Base-by-base conservation (phyloP, 768 basidiomycete species). In the Macrocybe gigantea region DNA sequence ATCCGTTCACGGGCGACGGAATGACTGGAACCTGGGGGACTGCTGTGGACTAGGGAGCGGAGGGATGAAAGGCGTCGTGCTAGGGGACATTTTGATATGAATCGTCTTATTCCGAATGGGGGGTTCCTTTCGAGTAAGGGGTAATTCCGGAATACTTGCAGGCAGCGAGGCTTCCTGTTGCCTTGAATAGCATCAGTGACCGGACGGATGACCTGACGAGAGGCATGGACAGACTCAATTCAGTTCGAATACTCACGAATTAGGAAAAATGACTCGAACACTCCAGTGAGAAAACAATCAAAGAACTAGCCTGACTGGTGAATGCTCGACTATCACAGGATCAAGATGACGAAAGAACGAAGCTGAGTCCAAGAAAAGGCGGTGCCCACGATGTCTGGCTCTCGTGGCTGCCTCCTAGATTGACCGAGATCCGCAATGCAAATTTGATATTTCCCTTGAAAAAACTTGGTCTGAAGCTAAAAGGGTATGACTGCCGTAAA, bases 11-110 rank as follows among this genome's bases (percentile, higher is more conserved):
- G 22, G 22, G 22, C 3, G 61, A 40, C 32, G 69, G 71, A 32
- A 70, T 54, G n/a, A 59, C 54, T 3, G 70, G 70, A 32, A 70
- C 67, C 12, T 61, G 65, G 55, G 58, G 38, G 54, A 22, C 31
- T 52, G 46, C 13, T 60, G 63, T 22, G 71, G 71, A 37, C 68
- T 56, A 53, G 61, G 49, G 56, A 73, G 41, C 47, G 72, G 60
- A 51, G 73, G 60, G 36, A 69, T 65, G 45, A 67, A 67, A 22
- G 65, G 65, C 11, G 64, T 60, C 8, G 52, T 48, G 13, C 43
- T 34, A 33, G 49, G 29, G 59, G 52, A 41, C 39, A 54, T 9
- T 54, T 57, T 37, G 52, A 40, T 42, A 54, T 52, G 50, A 53
- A 49, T 41, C 50, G 48, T 38, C 36, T 13, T 35, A 47, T 31